Conservation (phyloP, 2,329 filamentous ascomycete genomes). For the Botrytis elliptica region DNA sequence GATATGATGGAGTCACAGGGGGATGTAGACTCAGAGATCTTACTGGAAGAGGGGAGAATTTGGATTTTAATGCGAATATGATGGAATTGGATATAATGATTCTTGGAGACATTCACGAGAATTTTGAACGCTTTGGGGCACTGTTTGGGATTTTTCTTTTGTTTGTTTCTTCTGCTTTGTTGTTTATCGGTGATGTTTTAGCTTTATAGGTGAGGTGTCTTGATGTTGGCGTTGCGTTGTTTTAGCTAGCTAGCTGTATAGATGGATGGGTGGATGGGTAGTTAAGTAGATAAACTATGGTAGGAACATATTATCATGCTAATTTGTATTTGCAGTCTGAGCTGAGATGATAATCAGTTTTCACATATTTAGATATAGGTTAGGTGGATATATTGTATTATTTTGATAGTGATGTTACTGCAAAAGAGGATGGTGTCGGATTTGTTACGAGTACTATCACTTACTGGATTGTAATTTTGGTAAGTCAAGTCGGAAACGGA, state of each 20-base stretch:
- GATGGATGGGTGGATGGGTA: not conserved
- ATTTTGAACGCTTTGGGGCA: not conserved
- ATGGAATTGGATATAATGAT: not conserved
- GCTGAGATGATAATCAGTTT: not conserved
- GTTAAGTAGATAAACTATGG: no score
- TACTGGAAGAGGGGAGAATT: not conserved
- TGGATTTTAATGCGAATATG: not conserved
- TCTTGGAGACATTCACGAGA: not conserved
- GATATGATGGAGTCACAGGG: rapidly evolving
- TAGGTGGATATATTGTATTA: no score
- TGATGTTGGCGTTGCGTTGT: not conserved
- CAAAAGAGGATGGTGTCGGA: no score
- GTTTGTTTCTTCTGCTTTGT: no score
- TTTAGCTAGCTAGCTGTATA: not conserved
- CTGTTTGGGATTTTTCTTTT: not conserved
- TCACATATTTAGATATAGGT: no score
- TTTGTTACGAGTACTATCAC: no score
- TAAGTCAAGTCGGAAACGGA: no score
- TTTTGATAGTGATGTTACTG: no score
- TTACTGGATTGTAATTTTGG: no score
- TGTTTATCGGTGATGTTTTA: not conserved
- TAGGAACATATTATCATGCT: no score
- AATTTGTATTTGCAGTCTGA: no score
- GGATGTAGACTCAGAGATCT: not conserved
- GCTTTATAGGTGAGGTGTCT: not conserved